A percentile compares a stretch with the other conserved stretches of the same genome.
These are phyloP conservation scores for Ramularia endophylla DNA, from an alignment of 2,329 filamentous ascomycete species.

Conservation along the genomic window DNA sequence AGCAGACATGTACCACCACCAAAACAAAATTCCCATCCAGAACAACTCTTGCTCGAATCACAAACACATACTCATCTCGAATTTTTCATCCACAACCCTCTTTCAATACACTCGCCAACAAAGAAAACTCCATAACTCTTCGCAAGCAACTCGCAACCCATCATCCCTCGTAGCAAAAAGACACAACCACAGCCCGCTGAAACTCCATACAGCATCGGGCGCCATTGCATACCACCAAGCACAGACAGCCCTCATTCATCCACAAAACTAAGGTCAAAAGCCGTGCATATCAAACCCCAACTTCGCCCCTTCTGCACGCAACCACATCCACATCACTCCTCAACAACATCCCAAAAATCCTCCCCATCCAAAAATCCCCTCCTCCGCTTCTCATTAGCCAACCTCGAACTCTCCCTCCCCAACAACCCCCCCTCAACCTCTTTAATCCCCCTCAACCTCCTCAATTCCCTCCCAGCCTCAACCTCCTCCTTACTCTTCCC, in stretches of 20 bases:
- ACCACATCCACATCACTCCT: no score
- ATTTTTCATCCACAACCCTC: slow-evolving; percentile 13
- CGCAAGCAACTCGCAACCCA: no score
- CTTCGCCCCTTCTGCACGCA: no score
- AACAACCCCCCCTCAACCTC: slow-evolving; percentile 47
- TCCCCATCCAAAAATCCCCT: slow-evolving; percentile 47
- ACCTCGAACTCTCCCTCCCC: slow-evolving; percentile 47
- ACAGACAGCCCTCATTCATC: no score
- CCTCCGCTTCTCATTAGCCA: slow-evolving; percentile 49
- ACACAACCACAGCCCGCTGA: no score
- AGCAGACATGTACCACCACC: background rate
- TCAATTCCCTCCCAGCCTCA: slow-evolving; percentile 38
- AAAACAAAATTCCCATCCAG: background rate
- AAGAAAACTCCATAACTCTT: no score
- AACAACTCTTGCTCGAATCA: background rate
- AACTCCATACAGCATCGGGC: no score
- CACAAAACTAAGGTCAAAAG: no score
- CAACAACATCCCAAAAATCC: slow-evolving; percentile 39
- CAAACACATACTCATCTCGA: background rate
- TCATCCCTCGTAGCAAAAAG: no score
- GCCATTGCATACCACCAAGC: no score
- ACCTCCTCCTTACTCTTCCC: slow-evolving; percentile 34
- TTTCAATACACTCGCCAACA: no score
- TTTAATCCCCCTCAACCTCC: slow-evolving; percentile 47
- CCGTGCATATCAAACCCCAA: no score